These are phyloP conservation scores for Solanum hybrid DNA, from an alignment of 305 asterid species.

Conservation along the genomic window DNA sequence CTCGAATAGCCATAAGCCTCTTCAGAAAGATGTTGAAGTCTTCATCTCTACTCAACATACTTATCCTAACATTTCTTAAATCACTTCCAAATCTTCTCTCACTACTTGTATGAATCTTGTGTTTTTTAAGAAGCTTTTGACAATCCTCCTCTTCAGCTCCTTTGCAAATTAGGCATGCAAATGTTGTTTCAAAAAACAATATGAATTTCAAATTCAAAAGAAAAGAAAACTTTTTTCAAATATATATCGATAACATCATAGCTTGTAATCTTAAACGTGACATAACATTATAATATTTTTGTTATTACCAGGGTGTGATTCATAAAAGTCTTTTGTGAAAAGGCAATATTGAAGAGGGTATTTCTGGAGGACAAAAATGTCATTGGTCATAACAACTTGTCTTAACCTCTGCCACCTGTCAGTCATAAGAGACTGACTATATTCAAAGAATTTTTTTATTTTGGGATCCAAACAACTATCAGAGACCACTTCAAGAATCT, in stretches of 20 bases:
- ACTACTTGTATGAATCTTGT: neutral
- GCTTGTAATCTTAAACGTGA: neutral
- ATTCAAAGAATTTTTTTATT: slow-evolving; percentile 41
- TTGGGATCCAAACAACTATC: slow-evolving; percentile 36
- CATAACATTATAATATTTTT: neutral
- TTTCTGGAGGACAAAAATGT: slow-evolving; percentile 30
- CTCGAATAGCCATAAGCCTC: slow-evolving; percentile 27
- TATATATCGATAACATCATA: too few species aligned
- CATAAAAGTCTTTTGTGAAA: slow-evolving; percentile 26
- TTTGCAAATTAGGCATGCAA: neutral
- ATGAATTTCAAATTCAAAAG: neutral
- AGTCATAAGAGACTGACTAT: slow-evolving; percentile 29
- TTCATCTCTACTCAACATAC: slow-evolving; percentile 26
- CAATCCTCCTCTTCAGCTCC: neutral
- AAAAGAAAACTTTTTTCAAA: too few species aligned
- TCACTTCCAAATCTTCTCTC: slow-evolving; percentile 48
- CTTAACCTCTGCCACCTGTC: slow-evolving; percentile 55
- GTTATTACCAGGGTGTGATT: slow-evolving; percentile 54
- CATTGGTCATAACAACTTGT: slow-evolving; percentile 13
- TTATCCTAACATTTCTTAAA: slow-evolving; percentile 18
- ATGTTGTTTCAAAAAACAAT: neutral
- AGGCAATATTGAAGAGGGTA: slow-evolving; percentile 44
- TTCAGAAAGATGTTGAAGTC: slow-evolving; percentile 53
- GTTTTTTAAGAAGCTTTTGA: neutral
- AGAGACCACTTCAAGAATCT: slow-evolving; percentile 37